Conservation (phyloP, 805 yeast genomes). For the Komagataella mondaviorum region DNA sequence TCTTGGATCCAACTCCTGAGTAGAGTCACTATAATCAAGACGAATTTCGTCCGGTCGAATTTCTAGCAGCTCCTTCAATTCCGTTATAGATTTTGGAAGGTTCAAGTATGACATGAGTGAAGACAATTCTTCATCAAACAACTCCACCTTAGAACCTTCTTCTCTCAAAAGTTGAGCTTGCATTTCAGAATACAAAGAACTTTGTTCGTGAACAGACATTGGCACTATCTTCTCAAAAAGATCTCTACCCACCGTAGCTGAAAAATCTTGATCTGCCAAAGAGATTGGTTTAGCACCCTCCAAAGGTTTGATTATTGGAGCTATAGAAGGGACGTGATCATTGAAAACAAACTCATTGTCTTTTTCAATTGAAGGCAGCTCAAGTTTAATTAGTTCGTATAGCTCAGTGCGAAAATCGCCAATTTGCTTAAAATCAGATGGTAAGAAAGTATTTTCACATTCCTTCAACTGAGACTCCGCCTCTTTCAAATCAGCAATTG, state of each 20-base stretch:
- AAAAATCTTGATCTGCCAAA: conserved; percentile 32
- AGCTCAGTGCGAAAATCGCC: conserved; percentile 16
- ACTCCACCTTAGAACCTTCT: conserved; percentile 61
- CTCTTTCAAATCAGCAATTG: conserved; percentile 48
- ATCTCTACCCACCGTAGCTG: conserved; percentile 32
- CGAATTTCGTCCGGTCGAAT: neutral
- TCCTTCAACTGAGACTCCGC: conserved; percentile 28
- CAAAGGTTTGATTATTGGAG: conserved; percentile 56
- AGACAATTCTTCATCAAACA: conserved; percentile 64
- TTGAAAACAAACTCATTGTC: conserved; percentile 90
- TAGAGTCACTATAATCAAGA: conserved; percentile 8
- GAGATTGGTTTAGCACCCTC: conserved; percentile 54
- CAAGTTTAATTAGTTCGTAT: conserved; percentile 8
- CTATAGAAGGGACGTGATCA: conserved; percentile 49
- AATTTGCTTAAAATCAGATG: conserved; percentile 6
- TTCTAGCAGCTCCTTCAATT: conserved; percentile 25
- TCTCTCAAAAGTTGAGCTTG: conserved; percentile 64
- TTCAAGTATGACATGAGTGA: conserved; percentile 75
- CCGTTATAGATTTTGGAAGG: conserved; percentile 52
- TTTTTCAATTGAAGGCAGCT: conserved; percentile 34
- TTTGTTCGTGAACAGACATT: conserved; percentile 71
- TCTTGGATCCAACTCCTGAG: conserved; percentile 22
- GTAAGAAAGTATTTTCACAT: neutral
- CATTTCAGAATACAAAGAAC: conserved; percentile 82
- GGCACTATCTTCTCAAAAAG: conserved; percentile 77